Base-by-base conservation (phyloP, 2,329 filamentous ascomycete genomes). In the Microcera coccophila region DNA sequence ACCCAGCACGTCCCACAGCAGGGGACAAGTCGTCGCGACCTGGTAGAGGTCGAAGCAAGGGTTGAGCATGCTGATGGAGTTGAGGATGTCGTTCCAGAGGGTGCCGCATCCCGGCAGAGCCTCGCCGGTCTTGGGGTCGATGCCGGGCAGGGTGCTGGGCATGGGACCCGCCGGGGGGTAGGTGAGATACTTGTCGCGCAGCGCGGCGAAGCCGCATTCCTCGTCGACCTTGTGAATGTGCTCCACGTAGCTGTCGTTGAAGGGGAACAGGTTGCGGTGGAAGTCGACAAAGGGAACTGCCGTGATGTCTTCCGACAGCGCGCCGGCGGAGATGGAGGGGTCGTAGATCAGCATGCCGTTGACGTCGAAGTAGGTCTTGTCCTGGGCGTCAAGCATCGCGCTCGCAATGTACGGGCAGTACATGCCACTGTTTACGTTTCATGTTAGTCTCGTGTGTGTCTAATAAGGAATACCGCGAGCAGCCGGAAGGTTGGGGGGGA, bases 21-120 rank as follows among this genome's bases (percentile, higher is more conserved):
- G 54, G 2, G 86, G 85, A 59, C 85, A 90, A 9, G 81, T 85
- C 3, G 77, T 80, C 7, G 78, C 77, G 12, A 90, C 74, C 36
- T 84, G 76, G 66, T 89, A 90, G 20, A 85, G 67, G 59, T 88
- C 77, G 65, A 83, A 90, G 68, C 87, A 90, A 0, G 86, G 86
- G 65, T 90, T 90, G 32, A 81, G 64, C 3, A 67, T 57, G n/a
- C 70, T 55, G 4, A 74, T 73, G 29, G 81, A 84, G 2, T 72
- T 56, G 53, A 68, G 68, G 36, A 87, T 76, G 38, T 78, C 68
- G 47, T 70, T 61, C 16, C 18, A 18, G 55, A 73, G 81, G 19
- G 85, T 58, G 39, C 71, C 66, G 59, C 41, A 83, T 14, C 68
- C 70, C 1, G 67, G 57, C 1, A 63, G 62, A 32, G 29, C 11